Evolutionary conservation across 1,284 basidiomycete species (phyloP), one percentile per base, ranked within the genome.

Genomic region (Cutaneotrichosporon daszewskae): DNA sequence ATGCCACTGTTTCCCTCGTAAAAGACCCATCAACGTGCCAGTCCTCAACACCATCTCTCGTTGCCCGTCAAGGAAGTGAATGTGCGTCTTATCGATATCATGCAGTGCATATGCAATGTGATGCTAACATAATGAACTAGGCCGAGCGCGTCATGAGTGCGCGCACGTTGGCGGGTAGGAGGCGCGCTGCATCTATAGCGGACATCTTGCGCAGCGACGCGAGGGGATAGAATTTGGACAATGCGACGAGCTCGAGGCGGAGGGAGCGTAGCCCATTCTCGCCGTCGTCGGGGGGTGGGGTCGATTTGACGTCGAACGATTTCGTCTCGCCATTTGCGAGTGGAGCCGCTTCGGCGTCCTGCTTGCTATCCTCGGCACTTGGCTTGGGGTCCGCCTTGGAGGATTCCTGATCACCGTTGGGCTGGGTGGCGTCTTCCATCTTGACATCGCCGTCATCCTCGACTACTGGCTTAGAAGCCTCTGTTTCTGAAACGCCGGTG

Each of bases 151-250:
- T 59, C 64, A 68, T 62, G 34, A 68, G 47, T 3, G 26, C 43
- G 34, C 62, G 55, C n/a, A 68, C 66, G 37, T 61, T 64, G 10
- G 49, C 36, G 14, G 66, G 66, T 16, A 68, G 47, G 26, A 66
- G 45, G 34, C 48, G 54, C 28, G 56, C 55, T 11, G 66, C 66
- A 17, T 63, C 55, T 18, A 51, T 54, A 37, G 54, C 55, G 10
- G 44, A 45, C 60, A 69, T 64, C 52, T 66, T 66, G 42, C 55
- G 57, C 22, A 69, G 43, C 39, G 61, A 62, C 11, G 62, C 59
- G 22, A 69, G 47, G 3, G 66, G 66, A 39, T 67, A 69, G 43
- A 65, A 69, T 45, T 69, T 69, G 45, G 56, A 57, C 50, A 67
- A 37, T 19, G 62, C 62, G 2, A 66, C 51, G 27, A 69, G 49